phyloP scores from a whole-genome alignment of 139 green algal genomes.

The Chlorella vulgaris region DNA sequence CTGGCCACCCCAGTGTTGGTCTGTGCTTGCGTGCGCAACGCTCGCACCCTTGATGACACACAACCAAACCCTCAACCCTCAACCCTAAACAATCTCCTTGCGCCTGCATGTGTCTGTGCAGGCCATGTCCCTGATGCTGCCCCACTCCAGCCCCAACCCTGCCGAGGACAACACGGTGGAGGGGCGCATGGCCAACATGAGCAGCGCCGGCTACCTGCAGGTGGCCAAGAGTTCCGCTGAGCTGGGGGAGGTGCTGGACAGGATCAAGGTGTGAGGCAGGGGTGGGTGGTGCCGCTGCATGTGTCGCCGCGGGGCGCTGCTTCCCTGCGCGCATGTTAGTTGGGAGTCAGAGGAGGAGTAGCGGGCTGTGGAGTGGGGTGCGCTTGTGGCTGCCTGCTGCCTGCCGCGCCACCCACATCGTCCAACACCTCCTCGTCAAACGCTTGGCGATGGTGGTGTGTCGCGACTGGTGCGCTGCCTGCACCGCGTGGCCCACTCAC shows the following conservation, averaged over 20 bases:
- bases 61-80: not conserved
- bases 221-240: constrained; percentile 37
- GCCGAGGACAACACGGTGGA: constrained; percentile 41
- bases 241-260: constrained; percentile 38
- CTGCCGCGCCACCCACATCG: no score
- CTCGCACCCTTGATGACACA: not conserved
- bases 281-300: not conserved
- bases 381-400: not conserved
- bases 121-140: constrained; percentile 51
- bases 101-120: no score
- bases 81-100: not conserved
- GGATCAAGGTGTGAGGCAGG: constrained; percentile 34
- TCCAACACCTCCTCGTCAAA: no score
- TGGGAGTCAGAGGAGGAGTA: not conserved
- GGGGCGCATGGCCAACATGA: constrained; percentile 32
- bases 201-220: constrained; percentile 11
- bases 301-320: not conserved
- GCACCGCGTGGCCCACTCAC: no score
- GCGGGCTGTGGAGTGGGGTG: not conserved
- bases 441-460: no score
- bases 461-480: no score
- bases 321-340: not conserved
- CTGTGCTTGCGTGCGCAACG: not conserved
- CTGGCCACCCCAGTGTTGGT: not conserved
- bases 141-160: constrained; percentile 23